These are phyloP conservation scores for Sideroxylon spinosum DNA, from an alignment of 179 eudicot species.

Conservation along the genomic window DNA sequence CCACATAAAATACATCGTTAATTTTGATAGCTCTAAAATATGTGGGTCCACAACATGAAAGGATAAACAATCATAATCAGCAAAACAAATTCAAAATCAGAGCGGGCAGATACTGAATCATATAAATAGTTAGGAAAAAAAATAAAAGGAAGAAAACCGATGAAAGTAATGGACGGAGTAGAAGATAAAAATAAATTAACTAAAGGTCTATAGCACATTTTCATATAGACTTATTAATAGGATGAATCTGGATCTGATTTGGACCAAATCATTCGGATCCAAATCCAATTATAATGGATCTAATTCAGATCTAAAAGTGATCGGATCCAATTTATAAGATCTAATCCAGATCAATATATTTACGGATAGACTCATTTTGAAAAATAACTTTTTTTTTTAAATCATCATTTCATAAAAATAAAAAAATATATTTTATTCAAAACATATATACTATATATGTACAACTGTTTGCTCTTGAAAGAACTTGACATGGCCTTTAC, in stretches of 20 bases:
- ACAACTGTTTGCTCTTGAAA: constrained; percentile 67
- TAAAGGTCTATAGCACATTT: not conserved
- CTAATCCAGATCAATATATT: no score
- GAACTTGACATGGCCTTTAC: constrained; percentile 51
- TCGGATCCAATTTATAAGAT: no score
- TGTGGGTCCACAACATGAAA: not conserved
- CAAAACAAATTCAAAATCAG: not conserved
- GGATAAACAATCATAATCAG: not conserved
- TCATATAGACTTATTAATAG: no score
- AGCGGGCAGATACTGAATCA: not conserved
- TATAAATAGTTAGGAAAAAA: not conserved
- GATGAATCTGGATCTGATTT: no score
- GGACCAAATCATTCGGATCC: no score
- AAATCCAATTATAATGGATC: no score
- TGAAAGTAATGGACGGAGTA: not conserved
- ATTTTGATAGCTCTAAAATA: not conserved
- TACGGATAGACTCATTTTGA: no score
- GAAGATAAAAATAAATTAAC: not conserved
- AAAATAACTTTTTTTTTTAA: no score
- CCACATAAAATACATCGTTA: not conserved
- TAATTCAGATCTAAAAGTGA: no score
- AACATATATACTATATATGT: no score
- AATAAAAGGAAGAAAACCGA: not conserved
- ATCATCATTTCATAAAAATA: no score
- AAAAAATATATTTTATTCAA: no score